Conservation (phyloP, 1,284 basidiomycete species). For the Afroboletus lepidellus region DNA sequence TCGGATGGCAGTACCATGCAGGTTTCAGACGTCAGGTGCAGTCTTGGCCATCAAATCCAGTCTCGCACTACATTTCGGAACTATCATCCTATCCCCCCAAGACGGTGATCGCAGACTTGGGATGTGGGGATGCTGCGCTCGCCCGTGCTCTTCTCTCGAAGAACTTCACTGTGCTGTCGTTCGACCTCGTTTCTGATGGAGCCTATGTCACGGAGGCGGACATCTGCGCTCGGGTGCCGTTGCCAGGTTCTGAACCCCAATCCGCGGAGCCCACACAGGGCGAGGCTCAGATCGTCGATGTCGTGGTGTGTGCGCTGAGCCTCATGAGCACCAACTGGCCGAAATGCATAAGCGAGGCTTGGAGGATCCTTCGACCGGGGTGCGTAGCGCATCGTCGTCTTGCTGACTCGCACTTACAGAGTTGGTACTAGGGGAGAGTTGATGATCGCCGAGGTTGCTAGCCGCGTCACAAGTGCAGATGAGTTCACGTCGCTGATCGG, state of each 20-base stretch:
- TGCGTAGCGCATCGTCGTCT: conserved; percentile 42
- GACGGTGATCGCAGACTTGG: conserved; percentile 88
- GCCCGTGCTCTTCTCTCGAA: conserved; percentile 71
- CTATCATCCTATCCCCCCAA: conserved; percentile 60
- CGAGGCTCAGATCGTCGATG: conserved; percentile 80
- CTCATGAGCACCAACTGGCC: conserved; percentile 99
- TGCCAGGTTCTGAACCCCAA: conserved; percentile 76
- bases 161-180: conserved; percentile 73
- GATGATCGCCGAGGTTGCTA: conserved; percentile 94
- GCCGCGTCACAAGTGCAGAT: conserved; percentile 74
- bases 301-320: conserved; percentile 91
- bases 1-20: conserved; percentile 72
- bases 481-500: conserved; percentile 74
- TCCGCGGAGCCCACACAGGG: conserved; percentile 44
- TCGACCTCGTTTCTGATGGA: conserved; percentile 76
- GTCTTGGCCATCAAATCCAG: conserved; percentile 89
- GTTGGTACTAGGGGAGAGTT: conserved; percentile 74
- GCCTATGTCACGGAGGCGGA: conserved; percentile 78
- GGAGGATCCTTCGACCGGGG: conserved; percentile 81
- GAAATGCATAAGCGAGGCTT: conserved; percentile 84
- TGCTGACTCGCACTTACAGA: conserved; percentile 6
- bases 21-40: conserved; percentile 89
- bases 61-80: conserved; percentile 68
- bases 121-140: conserved; percentile 92
- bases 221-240: conserved; percentile 69